Base-by-base conservation (phyloP, 2,329 filamentous ascomycete species). In the Mycosphaerella sp. region DNA sequence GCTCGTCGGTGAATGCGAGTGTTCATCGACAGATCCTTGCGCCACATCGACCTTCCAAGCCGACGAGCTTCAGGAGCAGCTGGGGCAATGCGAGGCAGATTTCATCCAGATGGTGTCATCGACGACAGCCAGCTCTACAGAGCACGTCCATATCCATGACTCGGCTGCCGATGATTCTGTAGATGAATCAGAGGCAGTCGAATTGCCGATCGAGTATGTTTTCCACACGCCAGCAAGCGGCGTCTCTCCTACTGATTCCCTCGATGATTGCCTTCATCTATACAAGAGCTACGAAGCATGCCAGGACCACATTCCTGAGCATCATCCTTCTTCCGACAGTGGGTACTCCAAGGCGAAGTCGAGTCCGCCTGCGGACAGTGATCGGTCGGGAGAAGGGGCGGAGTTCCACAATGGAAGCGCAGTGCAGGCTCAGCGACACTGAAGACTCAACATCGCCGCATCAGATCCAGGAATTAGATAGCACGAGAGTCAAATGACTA, bases 221-320 rank as follows among this genome's bases (percentile, higher is more conserved):
- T 30, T 25, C 28, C 25, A 25, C 14, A 25, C 4, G n/a, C n/a
- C 36, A 25, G 45, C 36, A 14, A 18, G 25, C 7, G 12, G 14
- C 13, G 21, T 30, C 27, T 25, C 37, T 8, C 35, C 39, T 14
- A 14, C 25, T 12, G 37, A 48, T 35, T 41, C 42, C 34, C 41
- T 56, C 13, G 54, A 56, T 35, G 50, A 56, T 27, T 49, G 43
- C 28, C 45, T 53, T 10, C 46, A 53, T 14, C 39, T 53, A 28
- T 56, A 50, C 44, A 45, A 50, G 27, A 50, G 43, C 35, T 56
- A 56, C 41, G 53, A 50, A 41, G 44, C 41, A 16, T 52, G 37
- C n/a, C 45, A 41, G 9, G 36, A 36, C 10, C 27, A 17, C 1
- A 34, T 48, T 8, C 45, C 45, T 32, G 36, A 32, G 16, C 27